Conservation (phyloP, 495 filamentous ascomycete genomes). For the Aspergillus haitiensis region DNA sequence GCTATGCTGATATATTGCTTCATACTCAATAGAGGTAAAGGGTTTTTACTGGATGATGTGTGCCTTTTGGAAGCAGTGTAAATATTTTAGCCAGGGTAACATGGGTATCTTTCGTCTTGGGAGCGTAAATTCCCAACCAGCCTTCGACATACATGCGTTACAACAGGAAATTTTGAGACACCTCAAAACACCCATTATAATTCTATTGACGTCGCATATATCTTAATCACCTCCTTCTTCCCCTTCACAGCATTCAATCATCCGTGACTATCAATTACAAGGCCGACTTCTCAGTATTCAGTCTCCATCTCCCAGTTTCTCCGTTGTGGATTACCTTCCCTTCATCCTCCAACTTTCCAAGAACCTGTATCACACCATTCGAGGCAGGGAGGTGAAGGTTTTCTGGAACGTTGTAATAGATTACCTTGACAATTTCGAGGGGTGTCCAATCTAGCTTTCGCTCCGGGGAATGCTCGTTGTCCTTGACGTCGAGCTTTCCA, state of each 20-base stretch:
- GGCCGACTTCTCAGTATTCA: conserved; percentile 35
- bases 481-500: conserved; percentile 34
- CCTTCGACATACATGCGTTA: too few species aligned
- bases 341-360: conserved; percentile 68
- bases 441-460: conserved; percentile 55
- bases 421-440: conserved; percentile 79
- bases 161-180: too few species aligned
- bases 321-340: conserved; percentile 55
- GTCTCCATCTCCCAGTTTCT: conserved; percentile 55
- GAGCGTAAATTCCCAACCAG: too few species aligned
- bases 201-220: too few species aligned
- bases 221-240: too few species aligned
- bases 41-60: too few species aligned
- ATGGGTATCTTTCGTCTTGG: too few species aligned
- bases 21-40: too few species aligned
- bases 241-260: not conserved
- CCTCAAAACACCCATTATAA: too few species aligned
- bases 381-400: conserved; percentile 72
- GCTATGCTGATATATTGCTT: too few species aligned
- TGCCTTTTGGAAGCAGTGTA: too few species aligned
- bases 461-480: conserved; percentile 37
- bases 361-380: conserved; percentile 64
- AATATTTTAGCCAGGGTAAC: too few species aligned
- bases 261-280: conserved; percentile 21
- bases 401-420: conserved; percentile 78